Evolutionary conservation across 768 basidiomycete genomes (phyloP).

Genomic region (Boletus huronensis): DNA sequence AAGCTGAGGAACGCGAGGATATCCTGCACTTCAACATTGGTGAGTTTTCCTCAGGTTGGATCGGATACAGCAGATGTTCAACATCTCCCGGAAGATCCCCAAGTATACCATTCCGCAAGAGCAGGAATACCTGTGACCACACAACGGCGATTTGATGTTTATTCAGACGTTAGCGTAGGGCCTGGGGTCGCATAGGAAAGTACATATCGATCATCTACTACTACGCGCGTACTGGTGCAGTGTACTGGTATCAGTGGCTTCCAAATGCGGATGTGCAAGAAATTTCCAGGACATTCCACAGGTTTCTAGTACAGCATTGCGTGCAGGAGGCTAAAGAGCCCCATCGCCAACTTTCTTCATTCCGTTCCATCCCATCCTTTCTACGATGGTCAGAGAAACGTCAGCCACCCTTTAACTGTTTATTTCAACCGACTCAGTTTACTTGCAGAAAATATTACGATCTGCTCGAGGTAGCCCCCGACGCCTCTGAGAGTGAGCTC

Average conservation of each 20-base stretch:
- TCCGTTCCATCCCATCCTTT: slow-evolving; percentile 8
- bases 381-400: slow-evolving; percentile 69
- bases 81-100: slow-evolving; percentile 51
- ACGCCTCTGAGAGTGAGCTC: slow-evolving; percentile 78
- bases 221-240: neutral
- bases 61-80: neutral
- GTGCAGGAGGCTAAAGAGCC: slow-evolving; percentile 25
- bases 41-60: slow-evolving; percentile 36
- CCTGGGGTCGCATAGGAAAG: neutral
- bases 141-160: slow-evolving; percentile 92
- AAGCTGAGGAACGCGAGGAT: slow-evolving; percentile 73
- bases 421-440: neutral
- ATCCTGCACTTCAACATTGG: slow-evolving; percentile 83
- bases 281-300: slow-evolving; percentile 35
- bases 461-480: slow-evolving; percentile 79
- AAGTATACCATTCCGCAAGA: slow-evolving; percentile 61
- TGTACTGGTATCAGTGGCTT: neutral
- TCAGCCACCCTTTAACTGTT: slow-evolving; percentile 19
- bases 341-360: slow-evolving; percentile 12
- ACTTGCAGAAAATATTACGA: slow-evolving; percentile 81
- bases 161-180: slow-evolving; percentile 59
- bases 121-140: slow-evolving; percentile 87
- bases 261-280: slow-evolving; percentile 23
- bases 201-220: neutral
- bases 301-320: slow-evolving; percentile 33